A percentile compares a stretch with the other conserved stretches of the same genome.
phyloP scores from a whole-genome alignment of 2,329 filamentous ascomycete genomes.

The Hirsutella rhossiliensis region DNA sequence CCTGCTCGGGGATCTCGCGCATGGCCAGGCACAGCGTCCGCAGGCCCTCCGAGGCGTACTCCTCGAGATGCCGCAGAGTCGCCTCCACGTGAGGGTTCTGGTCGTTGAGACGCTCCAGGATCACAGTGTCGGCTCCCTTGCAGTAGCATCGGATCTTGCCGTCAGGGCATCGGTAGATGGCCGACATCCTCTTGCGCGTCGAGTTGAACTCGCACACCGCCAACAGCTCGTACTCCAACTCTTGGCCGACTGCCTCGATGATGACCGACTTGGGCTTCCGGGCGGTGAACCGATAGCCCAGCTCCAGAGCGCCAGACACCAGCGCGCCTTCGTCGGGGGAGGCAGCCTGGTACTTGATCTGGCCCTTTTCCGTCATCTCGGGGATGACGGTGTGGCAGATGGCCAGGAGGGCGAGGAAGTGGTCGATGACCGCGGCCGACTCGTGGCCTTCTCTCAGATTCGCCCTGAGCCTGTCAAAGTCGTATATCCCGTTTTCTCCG shows the following conservation, averaged over 20 bases:
- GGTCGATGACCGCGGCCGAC: slow-evolving; percentile 45
- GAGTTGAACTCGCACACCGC: slow-evolving; percentile 99
- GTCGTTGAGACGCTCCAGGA: slow-evolving; percentile 75
- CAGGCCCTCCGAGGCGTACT: slow-evolving; percentile 92
- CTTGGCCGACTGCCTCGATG: slow-evolving; percentile 60
- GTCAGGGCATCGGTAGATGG: slow-evolving; percentile 91
- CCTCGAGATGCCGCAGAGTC: slow-evolving; percentile 93
- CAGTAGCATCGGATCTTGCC: slow-evolving; percentile 89
- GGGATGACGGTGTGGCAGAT: slow-evolving; percentile 98
- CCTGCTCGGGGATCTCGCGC: slow-evolving; percentile 81
- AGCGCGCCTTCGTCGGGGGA: slow-evolving; percentile 96
- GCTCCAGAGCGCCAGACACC: slow-evolving; percentile 73
- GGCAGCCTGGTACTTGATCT: slow-evolving; percentile 95
- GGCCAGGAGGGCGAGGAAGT: slow-evolving; percentile 77
- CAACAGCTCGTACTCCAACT: slow-evolving; percentile 77
- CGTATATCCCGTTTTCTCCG: slow-evolving; percentile 69
- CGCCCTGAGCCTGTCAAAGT: slow-evolving; percentile 63
- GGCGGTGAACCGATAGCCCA: slow-evolving; percentile 85
- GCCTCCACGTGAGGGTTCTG: slow-evolving; percentile 78
- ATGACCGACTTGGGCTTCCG: slow-evolving; percentile 83
- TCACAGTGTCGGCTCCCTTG: slow-evolving; percentile 96
- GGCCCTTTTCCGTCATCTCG: slow-evolving; percentile 66
- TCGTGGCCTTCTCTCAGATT: slow-evolving; percentile 50
- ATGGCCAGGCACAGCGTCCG: slow-evolving; percentile 90
- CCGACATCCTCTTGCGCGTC: slow-evolving; percentile 85